Evolutionary conservation across 768 basidiomycete genomes (phyloP).

Genomic region (button mushroom (Agaricus bisporus)): DNA sequence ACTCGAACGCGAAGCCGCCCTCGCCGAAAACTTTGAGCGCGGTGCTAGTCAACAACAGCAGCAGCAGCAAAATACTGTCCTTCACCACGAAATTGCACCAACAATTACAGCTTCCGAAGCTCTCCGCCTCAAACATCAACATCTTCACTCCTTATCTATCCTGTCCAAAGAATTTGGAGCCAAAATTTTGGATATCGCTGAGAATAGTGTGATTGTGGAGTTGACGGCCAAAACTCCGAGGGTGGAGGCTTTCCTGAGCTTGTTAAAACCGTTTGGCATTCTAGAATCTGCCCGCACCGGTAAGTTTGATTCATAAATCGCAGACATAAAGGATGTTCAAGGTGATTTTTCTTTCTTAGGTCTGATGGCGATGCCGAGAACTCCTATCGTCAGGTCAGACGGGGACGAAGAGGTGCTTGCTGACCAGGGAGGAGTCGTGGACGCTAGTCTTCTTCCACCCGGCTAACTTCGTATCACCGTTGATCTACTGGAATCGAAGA

Average conservation of each 20-base stretch:
- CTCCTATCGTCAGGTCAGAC: conserved; percentile 63
- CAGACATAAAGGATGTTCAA: not conserved
- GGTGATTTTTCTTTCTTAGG: conserved; percentile 37
- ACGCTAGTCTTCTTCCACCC: conserved; percentile 90
- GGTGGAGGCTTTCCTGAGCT: conserved; percentile 87
- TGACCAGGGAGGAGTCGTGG: conserved; percentile 58
- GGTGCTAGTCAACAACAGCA: conserved; percentile 33
- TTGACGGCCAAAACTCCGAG: conserved; percentile 87
- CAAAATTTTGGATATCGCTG: conserved; percentile 90
- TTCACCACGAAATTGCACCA: conserved; percentile 15
- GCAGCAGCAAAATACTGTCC: not conserved
- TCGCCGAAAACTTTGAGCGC: conserved; percentile 78
- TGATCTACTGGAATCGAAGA: not conserved
- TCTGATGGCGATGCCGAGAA: conserved; percentile 97
- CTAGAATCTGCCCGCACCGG: conserved; percentile 94
- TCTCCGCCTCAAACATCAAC: conserved; percentile 82
- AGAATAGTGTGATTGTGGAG: conserved; percentile 93
- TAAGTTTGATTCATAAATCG: conserved; percentile 29
- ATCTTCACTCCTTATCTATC: conserved; percentile 80
- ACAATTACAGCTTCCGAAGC: conserved; percentile 78
- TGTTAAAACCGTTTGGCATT: conserved; percentile 92
- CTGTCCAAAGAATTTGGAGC: conserved; percentile 88
- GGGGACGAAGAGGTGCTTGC: conserved; percentile 46
- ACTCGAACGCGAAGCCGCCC: conserved; percentile 59
- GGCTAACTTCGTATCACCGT: conserved; percentile 40